phyloP scores from a whole-genome alignment of 2,329 filamentous ascomycete genomes.

The Diaporthe longicolla region DNA sequence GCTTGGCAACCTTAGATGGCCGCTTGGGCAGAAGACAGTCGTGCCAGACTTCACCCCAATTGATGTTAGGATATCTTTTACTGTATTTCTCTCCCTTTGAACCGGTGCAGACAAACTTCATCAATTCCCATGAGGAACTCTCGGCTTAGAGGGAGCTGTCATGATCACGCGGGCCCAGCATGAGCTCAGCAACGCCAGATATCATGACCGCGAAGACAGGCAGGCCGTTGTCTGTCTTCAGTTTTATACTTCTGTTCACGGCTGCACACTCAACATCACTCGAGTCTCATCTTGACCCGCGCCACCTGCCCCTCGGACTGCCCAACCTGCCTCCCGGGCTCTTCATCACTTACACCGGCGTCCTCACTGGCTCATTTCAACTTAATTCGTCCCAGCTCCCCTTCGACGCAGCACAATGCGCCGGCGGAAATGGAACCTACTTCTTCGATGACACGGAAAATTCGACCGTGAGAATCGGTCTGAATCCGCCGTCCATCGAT shows the following conservation, averaged over 20 bases:
- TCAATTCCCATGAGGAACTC: too few relatives aligned
- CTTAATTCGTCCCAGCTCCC: neutral
- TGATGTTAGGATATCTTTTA: neutral
- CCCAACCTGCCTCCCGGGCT: slow-evolving; percentile 25
- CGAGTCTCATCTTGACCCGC: neutral
- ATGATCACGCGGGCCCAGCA: neutral
- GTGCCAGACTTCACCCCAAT: neutral
- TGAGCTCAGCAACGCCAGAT: neutral
- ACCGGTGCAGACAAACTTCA: too few relatives aligned
- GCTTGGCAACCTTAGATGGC: slow-evolving; percentile 22
- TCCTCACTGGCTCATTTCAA: slow-evolving; percentile 2
- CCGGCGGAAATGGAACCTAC: neutral
- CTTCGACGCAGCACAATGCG: slow-evolving; percentile 25
- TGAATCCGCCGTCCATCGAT: slow-evolving; percentile 22
- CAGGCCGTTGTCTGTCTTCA: neutral
- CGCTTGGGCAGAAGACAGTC: neutral
- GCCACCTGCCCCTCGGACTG: neutral
- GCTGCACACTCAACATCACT: neutral
- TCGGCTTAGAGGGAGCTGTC: neutral
- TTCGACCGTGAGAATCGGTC: slow-evolving; percentile 16
- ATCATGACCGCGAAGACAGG: neutral
- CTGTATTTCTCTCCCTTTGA: neutral
- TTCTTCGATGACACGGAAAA: slow-evolving; percentile 11
- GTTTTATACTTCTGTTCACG: neutral
- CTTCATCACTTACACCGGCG: slow-evolving; percentile 25